Conservation (phyloP, 129 eudicot genomes). For the Chrysanthemum makinoi region DNA sequence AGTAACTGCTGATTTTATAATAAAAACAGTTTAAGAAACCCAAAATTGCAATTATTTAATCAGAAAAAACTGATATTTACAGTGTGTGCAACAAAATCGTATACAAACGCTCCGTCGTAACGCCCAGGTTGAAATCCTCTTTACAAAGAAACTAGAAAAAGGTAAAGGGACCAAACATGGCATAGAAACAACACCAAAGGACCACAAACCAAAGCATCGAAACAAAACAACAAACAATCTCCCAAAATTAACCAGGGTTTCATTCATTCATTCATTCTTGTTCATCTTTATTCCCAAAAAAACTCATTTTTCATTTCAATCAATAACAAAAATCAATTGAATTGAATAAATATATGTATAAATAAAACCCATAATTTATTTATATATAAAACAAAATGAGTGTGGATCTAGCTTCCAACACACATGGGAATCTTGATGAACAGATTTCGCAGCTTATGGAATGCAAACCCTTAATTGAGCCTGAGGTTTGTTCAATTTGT, state of each 20-base stretch:
- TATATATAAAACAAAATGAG: conserved; percentile 41
- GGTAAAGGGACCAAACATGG: background rate
- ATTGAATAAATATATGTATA: conserved; percentile 24
- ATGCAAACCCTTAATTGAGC: conserved; percentile 91
- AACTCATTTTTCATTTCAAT: conserved; percentile 9
- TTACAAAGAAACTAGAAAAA: background rate
- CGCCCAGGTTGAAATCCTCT: too few species aligned
- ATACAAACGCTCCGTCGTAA: too few species aligned
- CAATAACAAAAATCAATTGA: conserved; percentile 19
- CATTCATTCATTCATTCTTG: conserved; percentile 29
- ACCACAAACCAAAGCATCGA: background rate
- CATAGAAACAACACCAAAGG: background rate
- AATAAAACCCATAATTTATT: background rate
- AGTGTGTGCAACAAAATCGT: too few species aligned
- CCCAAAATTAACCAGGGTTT: conserved; percentile 31
- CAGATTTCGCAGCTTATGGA: conserved; percentile 88
- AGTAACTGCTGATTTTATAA: too few species aligned
- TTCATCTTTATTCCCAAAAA: conserved; percentile 5
- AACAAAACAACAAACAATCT: conserved; percentile 31
- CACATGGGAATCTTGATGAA: conserved; percentile 75
- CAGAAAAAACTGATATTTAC: too few species aligned
- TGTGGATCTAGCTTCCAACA: conserved; percentile 62
- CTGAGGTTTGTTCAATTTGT: conserved; percentile 33
- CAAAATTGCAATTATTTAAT: too few species aligned
- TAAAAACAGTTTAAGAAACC: too few species aligned